A percentile compares a stretch with the other conserved stretches of the same genome.
These are phyloP conservation scores for Xylaria hypoxylon DNA, from an alignment of 2,329 filamentous ascomycete genomes.

Conservation along the genomic window DNA sequence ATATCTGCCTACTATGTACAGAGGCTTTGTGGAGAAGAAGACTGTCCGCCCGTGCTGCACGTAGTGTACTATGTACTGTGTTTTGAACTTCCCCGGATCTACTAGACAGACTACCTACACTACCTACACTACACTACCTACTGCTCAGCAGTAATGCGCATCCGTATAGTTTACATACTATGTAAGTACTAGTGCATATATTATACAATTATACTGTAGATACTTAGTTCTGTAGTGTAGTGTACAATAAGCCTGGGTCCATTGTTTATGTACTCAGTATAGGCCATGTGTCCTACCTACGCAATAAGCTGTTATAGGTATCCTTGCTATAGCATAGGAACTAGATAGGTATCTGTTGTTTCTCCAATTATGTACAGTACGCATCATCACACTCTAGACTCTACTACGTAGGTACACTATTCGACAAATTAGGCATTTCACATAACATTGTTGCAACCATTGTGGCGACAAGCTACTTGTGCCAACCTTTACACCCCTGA, in stretches of 20 bases:
- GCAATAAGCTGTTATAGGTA: neutral
- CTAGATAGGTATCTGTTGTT: no score
- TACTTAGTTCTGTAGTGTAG: neutral
- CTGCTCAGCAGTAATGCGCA: neutral
- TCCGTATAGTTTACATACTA: neutral
- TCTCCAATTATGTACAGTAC: neutral
- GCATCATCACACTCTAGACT: neutral
- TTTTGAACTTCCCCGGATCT: neutral
- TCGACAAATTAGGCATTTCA: slow-evolving; percentile 13
- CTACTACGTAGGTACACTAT: neutral
- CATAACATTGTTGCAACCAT: slow-evolving; percentile 16
- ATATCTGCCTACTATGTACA: no score
- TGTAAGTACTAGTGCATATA: no score
- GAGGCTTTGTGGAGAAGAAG: neutral
- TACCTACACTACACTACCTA: neutral
- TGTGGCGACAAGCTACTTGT: slow-evolving; percentile 21
- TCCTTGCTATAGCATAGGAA: neutral
- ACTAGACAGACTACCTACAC: neutral
- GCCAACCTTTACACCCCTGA: slow-evolving; percentile 20
- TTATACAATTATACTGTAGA: no score
- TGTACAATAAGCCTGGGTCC: neutral
- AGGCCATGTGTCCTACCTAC: neutral
- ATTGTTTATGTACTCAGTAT: no score
- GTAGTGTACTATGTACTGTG: neutral
- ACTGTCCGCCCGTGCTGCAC: no score